Evolutionary conservation across 345 rosid genomes (phyloP).

Genomic region (Eucalyptus sp.): DNA sequence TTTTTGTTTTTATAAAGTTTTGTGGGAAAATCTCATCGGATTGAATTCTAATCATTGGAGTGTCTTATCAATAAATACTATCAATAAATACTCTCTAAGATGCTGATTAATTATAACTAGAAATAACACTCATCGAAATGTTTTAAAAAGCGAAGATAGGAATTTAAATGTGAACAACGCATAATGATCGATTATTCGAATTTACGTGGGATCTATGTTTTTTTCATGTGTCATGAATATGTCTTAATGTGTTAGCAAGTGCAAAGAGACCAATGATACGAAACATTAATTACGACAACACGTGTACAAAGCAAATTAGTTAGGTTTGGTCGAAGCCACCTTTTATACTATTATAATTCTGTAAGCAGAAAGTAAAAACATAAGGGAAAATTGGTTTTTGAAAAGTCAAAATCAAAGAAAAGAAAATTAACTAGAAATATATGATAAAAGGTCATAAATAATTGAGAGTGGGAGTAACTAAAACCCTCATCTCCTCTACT

Average conservation of each 20-base stretch:
- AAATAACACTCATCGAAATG: neutral
- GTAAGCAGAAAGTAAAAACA: neutral
- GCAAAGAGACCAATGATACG: no score
- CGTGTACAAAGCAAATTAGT: accelerated
- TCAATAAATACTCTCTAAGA: neutral
- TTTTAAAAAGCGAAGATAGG: neutral
- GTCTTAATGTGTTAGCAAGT: neutral
- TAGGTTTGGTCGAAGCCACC: neutral
- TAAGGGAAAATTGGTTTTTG: accelerated
- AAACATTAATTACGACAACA: accelerated
- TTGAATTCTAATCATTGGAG: no score
- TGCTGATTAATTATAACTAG: neutral
- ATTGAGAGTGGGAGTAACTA: neutral
- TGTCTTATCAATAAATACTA: no score
- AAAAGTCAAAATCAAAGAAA: neutral
- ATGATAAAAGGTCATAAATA: neutral
- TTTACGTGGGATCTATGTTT: accelerated
- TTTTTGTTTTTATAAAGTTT: no score
- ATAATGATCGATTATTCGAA: neutral
- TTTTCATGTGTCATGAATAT: neutral
- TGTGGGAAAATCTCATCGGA: no score
- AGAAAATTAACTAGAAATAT: neutral
- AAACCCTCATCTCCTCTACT: neutral
- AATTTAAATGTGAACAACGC: no score
- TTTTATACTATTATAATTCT: no score